Percentiles rank a stretch among this genome's conserved stretches.
Evolutionary conservation across 805 yeast genomes (phyloP).

Genomic region (Hanseniaspora thailandica): DNA sequence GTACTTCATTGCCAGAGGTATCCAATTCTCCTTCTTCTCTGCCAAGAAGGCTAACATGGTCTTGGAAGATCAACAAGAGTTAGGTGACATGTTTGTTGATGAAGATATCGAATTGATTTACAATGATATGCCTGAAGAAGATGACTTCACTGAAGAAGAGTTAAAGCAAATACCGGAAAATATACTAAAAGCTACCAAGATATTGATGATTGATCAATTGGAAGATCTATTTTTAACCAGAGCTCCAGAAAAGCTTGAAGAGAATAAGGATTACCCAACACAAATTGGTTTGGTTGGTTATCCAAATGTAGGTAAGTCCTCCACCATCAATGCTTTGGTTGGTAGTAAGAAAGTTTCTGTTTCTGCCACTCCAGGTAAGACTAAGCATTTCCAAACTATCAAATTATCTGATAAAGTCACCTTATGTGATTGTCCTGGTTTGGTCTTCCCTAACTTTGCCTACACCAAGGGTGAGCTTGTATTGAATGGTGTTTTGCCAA

Average conservation of each 20-base stretch:
- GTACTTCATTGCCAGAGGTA: constrained; percentile 56
- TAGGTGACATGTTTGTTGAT: constrained; percentile 24
- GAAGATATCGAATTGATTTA: constrained; percentile 21
- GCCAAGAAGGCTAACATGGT: constrained; percentile 75
- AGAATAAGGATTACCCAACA: constrained; percentile 44
- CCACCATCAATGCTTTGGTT: constrained; percentile 93
- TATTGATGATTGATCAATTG: constrained; percentile 71
- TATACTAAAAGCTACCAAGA: constrained; percentile 43
- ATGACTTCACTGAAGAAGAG: constrained; percentile 25
- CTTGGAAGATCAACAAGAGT: constrained; percentile 48
- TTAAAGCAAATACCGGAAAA: constrained; percentile 25
- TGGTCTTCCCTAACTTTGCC: constrained; percentile 96
- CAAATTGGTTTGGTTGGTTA: constrained; percentile 96
- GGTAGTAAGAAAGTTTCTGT: constrained; percentile 98
- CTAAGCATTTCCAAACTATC: constrained; percentile 97
- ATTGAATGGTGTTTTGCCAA: constrained; percentile 96
- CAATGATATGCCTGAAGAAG: constrained; percentile 23
- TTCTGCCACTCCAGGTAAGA: constrained; percentile 96
- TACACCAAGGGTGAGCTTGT: constrained; percentile 93
- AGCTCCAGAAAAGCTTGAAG: constrained; percentile 60
- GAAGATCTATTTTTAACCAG: constrained; percentile 64
- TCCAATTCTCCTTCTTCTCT: constrained; percentile 81
- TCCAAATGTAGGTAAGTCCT: constrained; percentile 92
- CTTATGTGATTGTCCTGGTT: constrained; percentile 97
- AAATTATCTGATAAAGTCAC: constrained; percentile 69